Conservation (phyloP, 1,284 basidiomycete species). For the Paramarasmius palmivorus region DNA sequence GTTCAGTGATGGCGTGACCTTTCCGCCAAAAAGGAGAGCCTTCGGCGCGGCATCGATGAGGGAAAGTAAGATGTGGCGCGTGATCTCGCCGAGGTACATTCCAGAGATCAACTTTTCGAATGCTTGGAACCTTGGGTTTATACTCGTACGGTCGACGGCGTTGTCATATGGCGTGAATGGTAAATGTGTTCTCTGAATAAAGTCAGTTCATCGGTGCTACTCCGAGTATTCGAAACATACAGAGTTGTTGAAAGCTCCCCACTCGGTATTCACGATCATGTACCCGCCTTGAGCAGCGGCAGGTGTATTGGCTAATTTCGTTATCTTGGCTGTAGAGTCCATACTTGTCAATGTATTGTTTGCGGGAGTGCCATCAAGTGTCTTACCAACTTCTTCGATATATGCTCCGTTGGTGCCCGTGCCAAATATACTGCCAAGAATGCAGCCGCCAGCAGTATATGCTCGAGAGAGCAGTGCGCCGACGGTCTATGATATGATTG, state of each 20-base stretch:
- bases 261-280: slow-evolving; percentile 98
- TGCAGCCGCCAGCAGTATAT: slow-evolving; percentile 87
- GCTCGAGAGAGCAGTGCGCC: slow-evolving; percentile 92
- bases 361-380: background rate
- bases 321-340: slow-evolving; percentile 61
- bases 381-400: slow-evolving; percentile 76
- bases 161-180: slow-evolving; percentile 94
- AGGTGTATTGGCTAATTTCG: slow-evolving; percentile 73
- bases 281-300: slow-evolving; percentile 61
- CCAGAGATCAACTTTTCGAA: slow-evolving; percentile 99
- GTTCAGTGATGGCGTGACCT: slow-evolving; percentile 74
- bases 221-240: slow-evolving; percentile 36
- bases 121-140: slow-evolving; percentile 91
- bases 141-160: slow-evolving; percentile 88
- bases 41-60: slow-evolving; percentile 80
- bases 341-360: background rate
- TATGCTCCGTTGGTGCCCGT: slow-evolving; percentile 99
- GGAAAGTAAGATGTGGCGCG: slow-evolving; percentile 83
- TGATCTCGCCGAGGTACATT: slow-evolving; percentile 97
- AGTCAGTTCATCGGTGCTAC: background rate
- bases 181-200: slow-evolving; percentile 71
- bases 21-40: slow-evolving; percentile 79
- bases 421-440: slow-evolving; percentile 93
- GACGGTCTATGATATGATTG: slow-evolving; percentile 66
- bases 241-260: slow-evolving; percentile 94